Conservation (phyloP, 768 basidiomycete species). For the Boletus rubropictus region DNA sequence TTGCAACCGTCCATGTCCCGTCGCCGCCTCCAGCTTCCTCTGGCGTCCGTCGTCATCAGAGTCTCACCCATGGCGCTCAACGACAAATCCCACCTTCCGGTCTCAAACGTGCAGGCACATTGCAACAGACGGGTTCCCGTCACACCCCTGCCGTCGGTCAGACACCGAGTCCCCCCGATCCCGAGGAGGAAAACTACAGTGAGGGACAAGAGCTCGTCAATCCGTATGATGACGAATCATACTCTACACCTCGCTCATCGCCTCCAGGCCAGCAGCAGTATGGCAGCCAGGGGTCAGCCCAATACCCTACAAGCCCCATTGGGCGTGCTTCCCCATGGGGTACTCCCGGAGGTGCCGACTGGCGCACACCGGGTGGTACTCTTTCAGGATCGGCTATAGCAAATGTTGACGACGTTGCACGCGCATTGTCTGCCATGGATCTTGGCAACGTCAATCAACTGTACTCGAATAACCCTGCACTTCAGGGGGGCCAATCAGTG, state of each 20-base stretch:
- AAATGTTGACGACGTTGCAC: conserved; percentile 69
- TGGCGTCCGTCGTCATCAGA: conserved; percentile 73
- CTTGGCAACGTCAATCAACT: conserved; percentile 35
- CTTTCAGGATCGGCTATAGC: conserved; percentile 25
- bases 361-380: conserved; percentile 43
- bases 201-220: conserved; percentile 42
- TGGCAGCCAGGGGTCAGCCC: conserved; percentile 28
- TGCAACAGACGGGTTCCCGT: conserved; percentile 44
- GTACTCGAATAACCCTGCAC: conserved; percentile 26
- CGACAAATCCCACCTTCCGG: conserved; percentile 46
- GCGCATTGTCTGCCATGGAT: conserved; percentile 66
- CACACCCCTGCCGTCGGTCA: conserved; percentile 27
- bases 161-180: conserved; percentile 44
- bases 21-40: conserved; percentile 69
- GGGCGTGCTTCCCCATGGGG: conserved; percentile 66
- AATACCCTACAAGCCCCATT: conserved; percentile 50
- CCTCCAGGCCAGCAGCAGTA: conserved; percentile 40
- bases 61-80: conserved; percentile 65
- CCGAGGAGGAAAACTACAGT: conserved; percentile 48
- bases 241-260: conserved; percentile 44
- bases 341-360: conserved; percentile 47
- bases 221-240: conserved; percentile 47
- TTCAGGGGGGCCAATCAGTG: conserved; percentile 45
- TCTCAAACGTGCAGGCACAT: conserved; percentile 72
- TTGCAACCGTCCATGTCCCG: conserved; percentile 44